These are phyloP conservation scores for Mikania micrantha DNA, from an alignment of 129 eudicot species.

Conservation along the genomic window DNA sequence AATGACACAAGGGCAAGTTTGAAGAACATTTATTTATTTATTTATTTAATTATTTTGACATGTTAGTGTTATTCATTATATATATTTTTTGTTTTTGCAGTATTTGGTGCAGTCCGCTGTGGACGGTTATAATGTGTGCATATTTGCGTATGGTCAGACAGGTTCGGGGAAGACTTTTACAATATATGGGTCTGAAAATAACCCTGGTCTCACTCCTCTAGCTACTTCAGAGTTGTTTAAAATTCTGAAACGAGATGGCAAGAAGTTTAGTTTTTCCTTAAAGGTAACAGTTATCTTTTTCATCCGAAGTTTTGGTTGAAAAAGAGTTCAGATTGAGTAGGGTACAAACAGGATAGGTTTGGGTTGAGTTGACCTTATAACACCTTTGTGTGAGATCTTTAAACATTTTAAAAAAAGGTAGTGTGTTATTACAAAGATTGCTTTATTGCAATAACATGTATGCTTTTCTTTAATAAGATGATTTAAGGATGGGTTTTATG, in stretches of 20 bases:
- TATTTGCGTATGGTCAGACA: slow-evolving; percentile 95
- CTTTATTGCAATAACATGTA: neutral
- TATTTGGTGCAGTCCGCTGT: slow-evolving; percentile 92
- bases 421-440: no score
- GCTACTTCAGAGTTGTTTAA: slow-evolving; percentile 83
- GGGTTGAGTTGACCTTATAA: neutral
- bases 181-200: slow-evolving; percentile 69
- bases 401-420: no score
- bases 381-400: neutral
- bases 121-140: slow-evolving; percentile 87
- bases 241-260: slow-evolving; percentile 56
- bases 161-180: slow-evolving; percentile 96
- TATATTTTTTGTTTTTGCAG: slow-evolving; percentile 37
- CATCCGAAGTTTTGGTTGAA: neutral
- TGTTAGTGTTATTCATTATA: neutral
- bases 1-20: slow-evolving; percentile 72
- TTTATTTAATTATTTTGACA: neutral
- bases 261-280: slow-evolving; percentile 63
- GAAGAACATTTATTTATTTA: neutral
- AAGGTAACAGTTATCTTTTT: slow-evolving; percentile 40
- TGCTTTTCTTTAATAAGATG: no score
- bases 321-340: neutral
- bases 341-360: neutral
- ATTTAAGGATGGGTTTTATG: neutral
- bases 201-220: slow-evolving; percentile 90